These are phyloP conservation scores for Syncephalastrum racemosum DNA, from an alignment of 371 early-diverging fungal species.

Conservation along the genomic window DNA sequence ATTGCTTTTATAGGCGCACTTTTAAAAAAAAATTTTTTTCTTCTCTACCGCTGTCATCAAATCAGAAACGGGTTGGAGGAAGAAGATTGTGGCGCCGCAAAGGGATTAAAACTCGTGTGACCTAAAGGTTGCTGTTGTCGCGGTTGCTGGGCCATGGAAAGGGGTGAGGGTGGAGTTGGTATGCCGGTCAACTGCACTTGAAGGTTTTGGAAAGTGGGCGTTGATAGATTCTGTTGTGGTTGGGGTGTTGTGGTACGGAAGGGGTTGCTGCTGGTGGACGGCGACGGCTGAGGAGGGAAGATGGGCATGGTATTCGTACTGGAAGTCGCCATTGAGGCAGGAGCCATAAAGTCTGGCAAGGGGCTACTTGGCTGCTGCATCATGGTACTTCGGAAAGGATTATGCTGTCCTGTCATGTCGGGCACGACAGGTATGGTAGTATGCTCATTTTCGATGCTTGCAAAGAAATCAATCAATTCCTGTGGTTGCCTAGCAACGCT, in stretches of 20 bases:
- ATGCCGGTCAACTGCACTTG: too few relatives aligned
- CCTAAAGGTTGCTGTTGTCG: not conserved
- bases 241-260: too few relatives aligned
- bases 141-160: too few relatives aligned
- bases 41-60: too few relatives aligned
- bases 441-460: slow-evolving; percentile 70
- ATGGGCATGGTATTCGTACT: not conserved
- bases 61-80: too few relatives aligned
- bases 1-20: too few relatives aligned
- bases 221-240: not conserved
- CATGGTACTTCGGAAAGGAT: slow-evolving; percentile 25
- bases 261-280: not conserved
- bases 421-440: slow-evolving; percentile 23
- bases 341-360: slow-evolving; percentile 9
- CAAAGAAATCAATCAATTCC: slow-evolving; percentile 76
- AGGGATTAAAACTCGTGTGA: slow-evolving; percentile 8
- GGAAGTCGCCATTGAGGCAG: not conserved
- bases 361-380: slow-evolving; percentile 14
- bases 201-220: not conserved
- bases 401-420: slow-evolving; percentile 11
- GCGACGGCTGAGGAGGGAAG: too few relatives aligned
- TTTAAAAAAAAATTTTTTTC: too few relatives aligned
- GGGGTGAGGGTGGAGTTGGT: too few relatives aligned
- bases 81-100: not conserved
- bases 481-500: slow-evolving; percentile 26